These are phyloP conservation scores for Daldinia concentrica DNA, from an alignment of 495 filamentous ascomycete genomes.

Conservation along the genomic window DNA sequence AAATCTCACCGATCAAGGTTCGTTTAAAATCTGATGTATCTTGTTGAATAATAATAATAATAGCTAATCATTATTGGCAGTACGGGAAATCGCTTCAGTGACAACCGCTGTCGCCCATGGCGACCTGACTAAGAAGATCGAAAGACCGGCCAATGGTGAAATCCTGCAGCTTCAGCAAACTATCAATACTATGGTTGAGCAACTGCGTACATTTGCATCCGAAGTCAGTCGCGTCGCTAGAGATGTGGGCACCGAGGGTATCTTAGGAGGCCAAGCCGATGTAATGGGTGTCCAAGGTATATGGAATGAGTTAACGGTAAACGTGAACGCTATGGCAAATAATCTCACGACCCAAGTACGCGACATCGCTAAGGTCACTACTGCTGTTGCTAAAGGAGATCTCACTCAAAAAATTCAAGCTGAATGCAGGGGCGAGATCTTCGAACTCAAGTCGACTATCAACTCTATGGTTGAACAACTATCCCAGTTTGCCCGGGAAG, in stretches of 20 bases:
- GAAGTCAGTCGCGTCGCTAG: constrained; percentile 96
- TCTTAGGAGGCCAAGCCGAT: constrained; percentile 94
- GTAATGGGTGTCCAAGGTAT: constrained; percentile 84
- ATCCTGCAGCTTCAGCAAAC: constrained; percentile 96
- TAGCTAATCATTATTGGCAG: constrained; percentile 50
- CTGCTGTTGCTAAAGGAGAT: constrained; percentile 94
- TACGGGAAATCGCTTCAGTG: constrained; percentile 96
- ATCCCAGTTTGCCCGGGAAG: constrained; percentile 95
- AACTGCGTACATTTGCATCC: constrained; percentile 94
- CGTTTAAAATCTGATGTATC: constrained; percentile 2
- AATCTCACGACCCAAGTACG: constrained; percentile 97
- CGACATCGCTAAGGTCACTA: constrained; percentile 98
- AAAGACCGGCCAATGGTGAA: constrained; percentile 92
- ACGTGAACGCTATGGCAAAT: constrained; percentile 98
- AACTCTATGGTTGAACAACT: constrained; percentile 99
- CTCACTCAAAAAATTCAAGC: constrained; percentile 97
- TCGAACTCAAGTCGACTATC: constrained; percentile 95
- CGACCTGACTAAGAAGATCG: constrained; percentile 95
- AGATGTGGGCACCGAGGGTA: constrained; percentile 97
- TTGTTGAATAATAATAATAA: neutral
- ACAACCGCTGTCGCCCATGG: constrained; percentile 97
- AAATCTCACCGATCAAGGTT: constrained; percentile 68
- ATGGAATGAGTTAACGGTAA: constrained; percentile 98
- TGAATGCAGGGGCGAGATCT: constrained; percentile 95
- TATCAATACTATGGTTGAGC: constrained; percentile 99